A percentile compares a stretch with the other conserved stretches of the same genome.
Conservation (phyloP, 164 flowering plant species). For the Vitis vinifera region ASM3070453v1 NC_081808.1:3106501-3107000, state of each 20-base stretch:
- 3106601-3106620: too few relatives aligned
- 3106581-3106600: too few relatives aligned
- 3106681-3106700: neutral
- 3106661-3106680: neutral
- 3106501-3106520: neutral
- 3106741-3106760: too few relatives aligned
- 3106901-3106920: neutral
- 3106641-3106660: neutral
- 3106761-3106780: neutral
- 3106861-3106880: conserved; percentile 33
- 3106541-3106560: too few relatives aligned
- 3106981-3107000: conserved; percentile 90
- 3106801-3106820: conserved; percentile 91
- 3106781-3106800: conserved; percentile 90
- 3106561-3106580: too few relatives aligned
- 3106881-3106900: neutral
- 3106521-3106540: too few relatives aligned
- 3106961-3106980: conserved; percentile 93
- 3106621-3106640: neutral
- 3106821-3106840: conserved; percentile 88
- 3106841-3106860: conserved; percentile 99
- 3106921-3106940: too few relatives aligned
- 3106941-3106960: neutral
- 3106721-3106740: neutral
- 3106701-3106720: neutral